These are phyloP conservation scores for Carallia pectinifolia DNA, from an alignment of 345 rosid species.

Conservation along the genomic window DNA sequence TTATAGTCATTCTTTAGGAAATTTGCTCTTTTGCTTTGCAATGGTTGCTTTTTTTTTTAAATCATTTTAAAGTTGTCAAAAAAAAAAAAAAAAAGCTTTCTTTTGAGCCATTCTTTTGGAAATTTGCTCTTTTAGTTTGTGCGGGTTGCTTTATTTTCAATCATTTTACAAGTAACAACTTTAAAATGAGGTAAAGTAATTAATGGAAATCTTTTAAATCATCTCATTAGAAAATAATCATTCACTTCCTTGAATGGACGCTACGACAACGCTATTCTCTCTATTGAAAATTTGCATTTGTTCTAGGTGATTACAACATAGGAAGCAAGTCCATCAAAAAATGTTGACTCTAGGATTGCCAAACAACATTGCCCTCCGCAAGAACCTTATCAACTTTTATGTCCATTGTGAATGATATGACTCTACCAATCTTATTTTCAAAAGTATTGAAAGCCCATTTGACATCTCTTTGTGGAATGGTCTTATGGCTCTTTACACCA, in stretches of 20 bases:
- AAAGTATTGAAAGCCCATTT: constrained; percentile 26
- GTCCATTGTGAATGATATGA: constrained; percentile 41
- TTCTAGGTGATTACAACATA: constrained; percentile 29
- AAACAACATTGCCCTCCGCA: constrained; percentile 34
- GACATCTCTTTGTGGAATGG: constrained; percentile 64
- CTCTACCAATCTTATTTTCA: constrained; percentile 48
- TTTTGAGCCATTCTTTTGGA: too few species aligned
- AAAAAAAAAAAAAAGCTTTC: too few species aligned
- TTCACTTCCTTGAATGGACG: constrained; percentile 26
- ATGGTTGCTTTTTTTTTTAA: too few species aligned
- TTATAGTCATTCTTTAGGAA: too few species aligned
- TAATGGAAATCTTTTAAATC: too few species aligned
- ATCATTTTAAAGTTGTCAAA: too few species aligned
- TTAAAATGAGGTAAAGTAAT: too few species aligned
- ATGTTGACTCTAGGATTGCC: constrained; percentile 44
- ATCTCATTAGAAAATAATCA: too few species aligned
- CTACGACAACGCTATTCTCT: constrained; percentile 23
- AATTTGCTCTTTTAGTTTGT: too few species aligned
- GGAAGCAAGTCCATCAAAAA: constrained; percentile 58
- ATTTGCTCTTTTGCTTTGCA: too few species aligned
- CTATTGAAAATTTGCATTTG: constrained; percentile 34
- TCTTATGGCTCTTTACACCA: constrained; percentile 51
- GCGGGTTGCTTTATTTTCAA: too few species aligned
- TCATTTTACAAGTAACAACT: too few species aligned
- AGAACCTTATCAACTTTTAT: constrained; percentile 56